Base-by-base conservation (phyloP, 768 basidiomycete species). In the Lenzites betulinus region DNA sequence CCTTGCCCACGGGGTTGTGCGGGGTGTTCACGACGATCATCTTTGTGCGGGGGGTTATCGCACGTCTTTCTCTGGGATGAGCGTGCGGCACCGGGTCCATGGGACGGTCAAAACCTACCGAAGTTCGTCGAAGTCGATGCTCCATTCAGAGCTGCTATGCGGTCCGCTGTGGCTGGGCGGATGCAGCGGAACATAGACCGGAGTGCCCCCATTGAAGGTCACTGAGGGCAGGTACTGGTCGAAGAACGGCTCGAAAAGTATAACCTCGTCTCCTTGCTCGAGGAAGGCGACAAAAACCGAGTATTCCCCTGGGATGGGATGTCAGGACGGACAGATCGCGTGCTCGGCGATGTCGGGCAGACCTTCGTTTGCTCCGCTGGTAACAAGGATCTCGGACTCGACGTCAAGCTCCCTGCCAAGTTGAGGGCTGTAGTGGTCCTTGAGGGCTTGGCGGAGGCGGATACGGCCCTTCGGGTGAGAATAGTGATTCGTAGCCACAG, bases 301-400 rank as follows among this genome's bases (percentile, higher is more conserved):
- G 73, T 96, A 98, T 81, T 94, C 91, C 25, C 96, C 95, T 94
- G 72, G 25, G 7, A 12, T 26, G 23, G 7, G 42, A 20, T 28
- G 60, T 51, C 3, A 15, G 44, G 65, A 54, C 51, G 47, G 39
- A 54, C n/a, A 38, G 18, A 64, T 11, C 13, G 22, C 15, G 41
- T 33, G 25, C 49, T 16, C 18, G 46, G 26, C 9, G 41, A 47
- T 26, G 28, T 55, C 36, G 13, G n/a, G 62, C 73, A 59, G 64
- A 90, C 95, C 96, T 84, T 96, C 93, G 73, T 98, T 98, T 8
- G 96, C 96, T 35, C 97, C 97, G 66, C 95, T 96, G 2, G 95
- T 95, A 46, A 98, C 90, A 20, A 95, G 78, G 43, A 99, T 95
- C 73, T 98, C 94, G 1, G 83, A 81, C 64, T 97, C 93, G 23